Conservation (phyloP, 768 basidiomycete species). For the Crepidotus variabilis region DNA sequence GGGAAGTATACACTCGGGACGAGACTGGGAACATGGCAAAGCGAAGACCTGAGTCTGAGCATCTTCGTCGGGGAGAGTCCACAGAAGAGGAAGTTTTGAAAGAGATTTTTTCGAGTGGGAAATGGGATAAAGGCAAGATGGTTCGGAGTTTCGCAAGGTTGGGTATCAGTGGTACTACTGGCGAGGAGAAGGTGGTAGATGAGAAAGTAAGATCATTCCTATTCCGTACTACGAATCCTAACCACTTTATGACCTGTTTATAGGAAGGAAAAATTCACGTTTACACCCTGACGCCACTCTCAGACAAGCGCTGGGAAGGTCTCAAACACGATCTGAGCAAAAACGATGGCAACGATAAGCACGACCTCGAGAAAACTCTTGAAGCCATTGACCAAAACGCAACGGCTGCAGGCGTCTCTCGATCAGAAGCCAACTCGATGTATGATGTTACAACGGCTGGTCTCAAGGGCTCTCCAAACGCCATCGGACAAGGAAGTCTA, state of each 20-base stretch:
- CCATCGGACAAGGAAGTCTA: not conserved
- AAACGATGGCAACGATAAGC: conserved; percentile 2
- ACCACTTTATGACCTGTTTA: not conserved
- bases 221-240: not conserved
- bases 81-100: conserved; percentile 31
- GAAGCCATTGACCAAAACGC: conserved; percentile 19
- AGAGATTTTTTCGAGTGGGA: conserved; percentile 45
- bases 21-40: conserved; percentile 30
- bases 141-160: conserved; percentile 69
- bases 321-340: conserved; percentile 32
- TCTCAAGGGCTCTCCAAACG: conserved; percentile 9
- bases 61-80: conserved; percentile 13
- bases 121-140: conserved; percentile 79
- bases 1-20: conserved; percentile 54
- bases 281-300: conserved; percentile 44
- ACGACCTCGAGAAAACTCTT: conserved; percentile 5
- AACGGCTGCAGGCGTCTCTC: conserved; percentile 22
- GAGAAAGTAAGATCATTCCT: conserved; percentile 27
- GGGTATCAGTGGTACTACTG: conserved; percentile 31
- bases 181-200: conserved; percentile 26
- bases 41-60: conserved; percentile 27
- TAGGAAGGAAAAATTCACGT: conserved; percentile 40
- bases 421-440: conserved; percentile 42
- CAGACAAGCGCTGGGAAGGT: conserved; percentile 38
- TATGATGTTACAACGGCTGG: conserved; percentile 28